Conservation (phyloP, 2,329 filamentous ascomycete species). For the Elsinoe fawcettii region DNA sequence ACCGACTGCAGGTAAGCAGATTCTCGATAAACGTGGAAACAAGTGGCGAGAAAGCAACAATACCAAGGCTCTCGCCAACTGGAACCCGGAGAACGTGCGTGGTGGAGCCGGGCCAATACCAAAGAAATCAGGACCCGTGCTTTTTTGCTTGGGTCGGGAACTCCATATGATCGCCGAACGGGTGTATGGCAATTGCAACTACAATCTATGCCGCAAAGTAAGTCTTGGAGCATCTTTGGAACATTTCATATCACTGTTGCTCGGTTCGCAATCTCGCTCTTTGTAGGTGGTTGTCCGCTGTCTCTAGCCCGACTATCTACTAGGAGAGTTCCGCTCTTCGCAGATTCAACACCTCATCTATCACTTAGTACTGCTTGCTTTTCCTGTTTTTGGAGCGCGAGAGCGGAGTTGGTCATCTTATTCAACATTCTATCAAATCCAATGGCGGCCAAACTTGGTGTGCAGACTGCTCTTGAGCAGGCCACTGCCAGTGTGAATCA, state of each 20-base stretch:
- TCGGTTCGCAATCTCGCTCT: conserved; percentile 4
- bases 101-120: conserved; percentile 6
- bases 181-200: conserved; percentile 2
- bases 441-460: conserved; percentile 11
- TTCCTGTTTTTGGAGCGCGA: neutral
- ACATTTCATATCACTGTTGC: conserved; percentile 1
- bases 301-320: conserved; percentile 4
- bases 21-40: neutral
- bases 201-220: neutral
- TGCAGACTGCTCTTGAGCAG: conserved; percentile 14
- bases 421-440: conserved; percentile 1
- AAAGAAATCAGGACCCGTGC: neutral
- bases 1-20: conserved; percentile 2
- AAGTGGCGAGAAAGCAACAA: neutral
- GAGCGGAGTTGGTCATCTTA: conserved; percentile 1
- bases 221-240: neutral
- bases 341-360: conserved; percentile 9
- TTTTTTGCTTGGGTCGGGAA: conserved; percentile 11
- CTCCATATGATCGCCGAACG: conserved; percentile 11
- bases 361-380: conserved; percentile 1
- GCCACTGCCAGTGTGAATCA: conserved; percentile 12
- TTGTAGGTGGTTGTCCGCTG: neutral
- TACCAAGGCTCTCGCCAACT: conserved; percentile 6
- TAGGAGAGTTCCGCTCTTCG: neutral
- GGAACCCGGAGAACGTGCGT: conserved; percentile 10